Base-by-base conservation (phyloP, 306 rosid species). In the Quercus berberidifolia region DNA sequence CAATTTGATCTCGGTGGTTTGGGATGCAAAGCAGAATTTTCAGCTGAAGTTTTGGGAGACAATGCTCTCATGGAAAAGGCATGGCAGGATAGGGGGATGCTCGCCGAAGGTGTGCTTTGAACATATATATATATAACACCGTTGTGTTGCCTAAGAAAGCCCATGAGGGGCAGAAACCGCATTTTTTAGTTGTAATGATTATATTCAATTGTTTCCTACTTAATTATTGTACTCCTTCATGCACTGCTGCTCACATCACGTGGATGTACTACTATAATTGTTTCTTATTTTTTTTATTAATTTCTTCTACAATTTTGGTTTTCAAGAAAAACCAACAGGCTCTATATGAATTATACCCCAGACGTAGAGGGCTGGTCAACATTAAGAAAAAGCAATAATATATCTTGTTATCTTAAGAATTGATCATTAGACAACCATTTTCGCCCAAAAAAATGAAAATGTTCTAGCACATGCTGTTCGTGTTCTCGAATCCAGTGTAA, bases 61-160 rank as follows among this genome's bases (percentile, higher is more conserved):
- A 96, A 96, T 75, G 97, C 91, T 49, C 93, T 93, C 26, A 93
- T 96, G 98, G 99, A 96, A 76, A 96, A 90, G 92, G 98, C 98
- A 15, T 93, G 98, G 98, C 98, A 93, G 85, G 99, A 96, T 71
- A 96, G 96, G 18, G 99, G 99, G 81, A 93, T 96, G 99, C 91
- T 89, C 31, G 99, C 98, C 7, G 99, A 96, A 83, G 98, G 98
- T 65, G 99, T 96, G 81, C 98, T 96, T 85, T 35, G 41, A 35
- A 6, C 9, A 35, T 31, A 31, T 31, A 33, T 1, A 33, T 33
- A 33, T 33, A 6, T 76, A 58, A 21, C 78, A 31, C 62, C 55
- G n/a, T 54, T 58, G 33, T 55, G 17, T 73, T 55, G 41, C 71
- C 69, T 73, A 9, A 52, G 26, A 35, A 71, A 76, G 74, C 68